These are phyloP conservation scores for Backusella circina DNA, from an alignment of 192 early-diverging fungal genomes.

Conservation along the genomic window DNA sequence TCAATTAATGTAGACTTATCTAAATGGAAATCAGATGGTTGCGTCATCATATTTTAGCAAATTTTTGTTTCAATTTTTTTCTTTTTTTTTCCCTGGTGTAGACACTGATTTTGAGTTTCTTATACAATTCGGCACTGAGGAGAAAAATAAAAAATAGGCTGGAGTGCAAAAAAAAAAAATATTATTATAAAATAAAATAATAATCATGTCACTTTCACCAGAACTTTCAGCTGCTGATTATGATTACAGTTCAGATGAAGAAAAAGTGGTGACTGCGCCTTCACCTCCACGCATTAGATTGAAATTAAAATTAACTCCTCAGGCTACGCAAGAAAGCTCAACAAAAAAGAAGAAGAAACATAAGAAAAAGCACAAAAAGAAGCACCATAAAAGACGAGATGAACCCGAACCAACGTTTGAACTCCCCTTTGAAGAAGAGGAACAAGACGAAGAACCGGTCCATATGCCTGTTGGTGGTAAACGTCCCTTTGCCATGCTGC, in stretches of 20 bases:
- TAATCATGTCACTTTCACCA: constrained; percentile 6
- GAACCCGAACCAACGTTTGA: not conserved
- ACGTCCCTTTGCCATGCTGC: not conserved
- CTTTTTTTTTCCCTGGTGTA: not conserved
- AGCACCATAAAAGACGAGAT: constrained; percentile 6
- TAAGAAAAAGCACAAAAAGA: constrained; percentile 22
- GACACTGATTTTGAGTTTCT: not conserved
- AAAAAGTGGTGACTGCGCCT: not conserved
- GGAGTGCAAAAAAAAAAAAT: not conserved
- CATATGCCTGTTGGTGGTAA: constrained; percentile 12
- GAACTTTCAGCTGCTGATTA: constrained; percentile 21
- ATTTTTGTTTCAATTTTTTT: not conserved
- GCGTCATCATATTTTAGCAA: not conserved
- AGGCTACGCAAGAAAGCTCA: not conserved
- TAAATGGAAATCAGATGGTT: not conserved
- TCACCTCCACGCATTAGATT: constrained; percentile 17
- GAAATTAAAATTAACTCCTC: constrained; percentile 25
- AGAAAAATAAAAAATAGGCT: constrained; percentile 8
- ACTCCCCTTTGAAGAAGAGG: constrained; percentile 7
- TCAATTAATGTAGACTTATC: no score
- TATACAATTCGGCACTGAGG: not conserved
- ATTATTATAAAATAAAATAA: constrained; percentile 1
- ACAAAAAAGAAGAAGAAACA: constrained; percentile 27
- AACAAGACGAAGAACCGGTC: constrained; percentile 21
- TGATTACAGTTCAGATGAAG: constrained; percentile 21